Percentiles rank a stretch among this genome's conserved stretches.
Evolutionary conservation across 2,329 filamentous ascomycete species (phyloP).

Genomic region (Botrytis elliptica): DNA sequence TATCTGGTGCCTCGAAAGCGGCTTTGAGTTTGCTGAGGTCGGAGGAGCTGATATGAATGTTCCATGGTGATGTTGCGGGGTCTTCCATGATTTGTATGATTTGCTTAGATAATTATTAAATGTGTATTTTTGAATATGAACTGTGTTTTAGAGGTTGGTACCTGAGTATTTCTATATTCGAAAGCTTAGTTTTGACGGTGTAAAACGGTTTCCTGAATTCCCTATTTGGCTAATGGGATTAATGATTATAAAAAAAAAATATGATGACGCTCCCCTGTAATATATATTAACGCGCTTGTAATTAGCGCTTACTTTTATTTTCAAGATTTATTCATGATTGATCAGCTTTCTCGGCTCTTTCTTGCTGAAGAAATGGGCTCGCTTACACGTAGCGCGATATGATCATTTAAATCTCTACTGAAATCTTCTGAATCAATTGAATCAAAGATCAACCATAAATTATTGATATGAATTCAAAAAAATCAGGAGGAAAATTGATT

Average conservation of each 20-base stretch:
- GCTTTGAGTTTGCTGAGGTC: neutral
- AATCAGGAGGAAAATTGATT: no score
- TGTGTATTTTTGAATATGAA: rapidly evolving
- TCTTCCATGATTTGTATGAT: neutral
- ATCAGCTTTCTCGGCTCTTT: neutral
- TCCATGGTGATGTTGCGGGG: neutral
- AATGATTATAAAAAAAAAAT: neutral
- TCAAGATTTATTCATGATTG: neutral
- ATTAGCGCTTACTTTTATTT: neutral
- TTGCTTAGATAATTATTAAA: neutral
- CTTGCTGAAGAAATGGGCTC: neutral
- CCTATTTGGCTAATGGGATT: neutral
- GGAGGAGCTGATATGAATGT: neutral
- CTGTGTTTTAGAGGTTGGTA: neutral
- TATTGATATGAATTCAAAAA: no score
- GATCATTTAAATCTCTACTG: no score
- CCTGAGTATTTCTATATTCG: no score
- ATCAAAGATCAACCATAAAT: no score
- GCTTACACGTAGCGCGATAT: neutral
- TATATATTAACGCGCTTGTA: neutral
- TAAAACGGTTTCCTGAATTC: neutral
- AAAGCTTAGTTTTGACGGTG: neutral
- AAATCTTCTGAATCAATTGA: no score
- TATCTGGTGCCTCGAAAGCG: neutral
- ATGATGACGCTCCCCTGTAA: neutral